phyloP scores from a whole-genome alignment of 2,329 filamentous ascomycete species.

The Trichoderma sp. region DNA sequence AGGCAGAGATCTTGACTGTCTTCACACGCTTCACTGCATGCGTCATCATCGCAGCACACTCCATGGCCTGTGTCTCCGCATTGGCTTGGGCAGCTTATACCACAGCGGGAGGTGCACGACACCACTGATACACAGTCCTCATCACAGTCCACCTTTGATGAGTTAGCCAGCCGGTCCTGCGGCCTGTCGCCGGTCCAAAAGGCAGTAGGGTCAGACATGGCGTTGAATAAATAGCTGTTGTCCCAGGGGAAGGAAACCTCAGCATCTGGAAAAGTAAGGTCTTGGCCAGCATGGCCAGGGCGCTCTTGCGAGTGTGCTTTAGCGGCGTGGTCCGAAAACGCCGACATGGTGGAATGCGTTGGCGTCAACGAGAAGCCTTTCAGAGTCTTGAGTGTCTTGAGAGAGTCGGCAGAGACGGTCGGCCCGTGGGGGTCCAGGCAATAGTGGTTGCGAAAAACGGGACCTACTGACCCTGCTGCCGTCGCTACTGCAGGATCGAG shows the following conservation, averaged over 20 bases:
- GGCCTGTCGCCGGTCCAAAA: background rate
- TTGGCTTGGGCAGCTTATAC: slow-evolving; percentile 39
- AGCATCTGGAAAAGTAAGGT: background rate
- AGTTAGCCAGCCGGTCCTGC: background rate
- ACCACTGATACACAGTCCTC: slow-evolving; percentile 37
- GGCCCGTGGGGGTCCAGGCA: slow-evolving; percentile 34
- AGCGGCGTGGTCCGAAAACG: background rate
- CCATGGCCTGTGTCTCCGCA: slow-evolving; percentile 38
- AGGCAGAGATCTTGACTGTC: slow-evolving; percentile 29
- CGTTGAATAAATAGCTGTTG: slow-evolving; percentile 26
- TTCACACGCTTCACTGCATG: slow-evolving; percentile 37
- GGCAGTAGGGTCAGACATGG: slow-evolving; percentile 12
- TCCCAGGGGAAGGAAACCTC: slow-evolving; percentile 29
- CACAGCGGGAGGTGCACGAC: slow-evolving; percentile 42
- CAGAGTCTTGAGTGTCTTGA: background rate
- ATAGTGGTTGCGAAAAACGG: slow-evolving; percentile 38
- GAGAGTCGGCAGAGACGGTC: slow-evolving; percentile 25
- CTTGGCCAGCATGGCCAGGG: background rate
- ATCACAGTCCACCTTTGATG: slow-evolving; percentile 24
- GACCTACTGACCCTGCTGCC: slow-evolving; percentile 29
- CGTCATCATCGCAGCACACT: slow-evolving; percentile 42
- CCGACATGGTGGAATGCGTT: background rate
- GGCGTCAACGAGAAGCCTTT: background rate
- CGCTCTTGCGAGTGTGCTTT: slow-evolving; percentile 1
- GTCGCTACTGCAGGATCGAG: slow-evolving; percentile 28